Base-by-base conservation (phyloP, 2,329 filamentous ascomycete species). In the Clonostachys byssicola region DNA sequence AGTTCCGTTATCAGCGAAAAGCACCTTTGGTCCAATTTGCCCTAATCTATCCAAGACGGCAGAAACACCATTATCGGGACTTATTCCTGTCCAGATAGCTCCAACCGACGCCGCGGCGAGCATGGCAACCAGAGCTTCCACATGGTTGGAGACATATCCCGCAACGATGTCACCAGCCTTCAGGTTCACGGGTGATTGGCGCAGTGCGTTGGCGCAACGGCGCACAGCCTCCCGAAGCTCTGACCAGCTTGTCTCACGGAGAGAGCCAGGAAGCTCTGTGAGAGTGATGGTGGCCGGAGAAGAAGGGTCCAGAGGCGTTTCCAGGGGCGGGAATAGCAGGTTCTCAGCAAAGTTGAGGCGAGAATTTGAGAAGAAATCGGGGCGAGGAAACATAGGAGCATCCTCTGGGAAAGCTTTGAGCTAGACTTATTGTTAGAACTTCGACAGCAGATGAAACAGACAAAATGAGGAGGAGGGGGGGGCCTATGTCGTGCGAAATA, bases 271-370 rank as follows among this genome's bases (percentile, higher is more conserved):
- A 14, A 74, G 64, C 68, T 97, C 92, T 12, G 90, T 96, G 5
- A 82, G 85, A 23, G 87, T 88, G 57, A 96, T 87, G 42, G 95
- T 77, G 16, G 92, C 92, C 7, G 80, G 67, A 5, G 78, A 74
- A 42, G 81, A 66, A 44, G 85, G 78, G 52, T 86, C 70, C 34
- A 64, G 51, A 23, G 60, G 49, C 35, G 57, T 54, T 40, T 53
- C 45, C 4, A 60, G 58, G 44, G 74, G 74, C 5, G 92, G 92
- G 63, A 86, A 96, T 5, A 99, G 81, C 46, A 97, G 75, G 64
- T 99, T 99, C 70, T 97, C 89, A 23, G 92, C 92, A 63, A 96
- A 97, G 66, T 97, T 99, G 54, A 97, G 75, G 49, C 75, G 83
- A 13, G 88, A 80, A 10, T 85, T 86, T 48, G 82, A 66, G 64